A percentile compares a stretch with the other conserved stretches of the same genome.
phyloP scores from a whole-genome alignment of 768 basidiomycete genomes.

The Obba rivulosa region DNA sequence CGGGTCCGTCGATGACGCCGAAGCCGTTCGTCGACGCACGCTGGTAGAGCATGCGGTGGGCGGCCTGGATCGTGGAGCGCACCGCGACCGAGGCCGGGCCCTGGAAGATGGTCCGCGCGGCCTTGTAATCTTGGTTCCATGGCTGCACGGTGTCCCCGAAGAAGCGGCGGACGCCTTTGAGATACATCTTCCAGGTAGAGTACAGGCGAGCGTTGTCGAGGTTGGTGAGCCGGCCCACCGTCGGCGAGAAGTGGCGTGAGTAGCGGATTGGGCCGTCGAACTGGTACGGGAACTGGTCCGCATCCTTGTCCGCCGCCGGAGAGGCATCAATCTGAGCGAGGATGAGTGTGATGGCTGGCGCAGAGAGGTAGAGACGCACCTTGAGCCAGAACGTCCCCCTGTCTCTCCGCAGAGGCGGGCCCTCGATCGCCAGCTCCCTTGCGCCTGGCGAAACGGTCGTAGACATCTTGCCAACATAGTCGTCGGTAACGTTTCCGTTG shows the following conservation, averaged over 20 bases:
- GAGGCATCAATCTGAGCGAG: constrained; percentile 47
- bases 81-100: constrained; percentile 59
- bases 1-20: constrained; percentile 47
- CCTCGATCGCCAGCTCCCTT: constrained; percentile 61
- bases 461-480: constrained; percentile 59
- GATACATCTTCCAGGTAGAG: constrained; percentile 73
- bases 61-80: constrained; percentile 65
- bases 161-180: constrained; percentile 52
- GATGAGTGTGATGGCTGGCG: background rate
- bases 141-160: constrained; percentile 56
- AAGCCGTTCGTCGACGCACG: constrained; percentile 57
- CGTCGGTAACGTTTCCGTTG: constrained; percentile 49
- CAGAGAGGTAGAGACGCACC: constrained; percentile 31
- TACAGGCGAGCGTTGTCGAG: constrained; percentile 60
- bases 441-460: constrained; percentile 48
- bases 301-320: constrained; percentile 36
- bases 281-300: constrained; percentile 45
- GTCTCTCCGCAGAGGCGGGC: constrained; percentile 39
- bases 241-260: constrained; percentile 67
- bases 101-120: constrained; percentile 67
- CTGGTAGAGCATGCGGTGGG: constrained; percentile 71
- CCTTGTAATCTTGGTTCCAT: constrained; percentile 65
- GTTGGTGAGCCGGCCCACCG: constrained; percentile 59
- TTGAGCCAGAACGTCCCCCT: constrained; percentile 69
- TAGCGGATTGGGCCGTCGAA: constrained; percentile 74